Conservation (phyloP, 75 land plant species). For the Adiantum capillusveneris region DNA sequence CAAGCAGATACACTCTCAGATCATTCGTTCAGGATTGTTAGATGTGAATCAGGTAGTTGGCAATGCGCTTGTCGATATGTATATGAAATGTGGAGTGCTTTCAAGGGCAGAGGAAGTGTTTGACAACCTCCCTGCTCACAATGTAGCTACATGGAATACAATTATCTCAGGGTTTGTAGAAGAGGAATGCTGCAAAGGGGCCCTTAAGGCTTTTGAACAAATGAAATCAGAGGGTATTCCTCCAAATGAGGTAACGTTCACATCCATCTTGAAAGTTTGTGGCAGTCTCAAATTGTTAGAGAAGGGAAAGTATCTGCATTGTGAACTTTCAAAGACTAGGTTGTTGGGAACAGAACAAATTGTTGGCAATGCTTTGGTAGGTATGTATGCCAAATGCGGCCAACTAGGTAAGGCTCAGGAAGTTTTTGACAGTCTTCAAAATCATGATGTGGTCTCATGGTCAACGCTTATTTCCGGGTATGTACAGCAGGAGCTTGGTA, state of each 20-base stretch:
- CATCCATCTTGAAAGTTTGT: slow-evolving; percentile 1
- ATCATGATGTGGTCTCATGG: slow-evolving; percentile 55
- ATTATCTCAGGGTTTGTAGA: slow-evolving; percentile 26
- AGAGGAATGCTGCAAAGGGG: slow-evolving; percentile 13
- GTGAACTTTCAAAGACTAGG: neutral
- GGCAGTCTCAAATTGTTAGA: neutral
- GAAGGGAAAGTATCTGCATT: slow-evolving; percentile 10
- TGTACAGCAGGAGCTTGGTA: slow-evolving; percentile 19
- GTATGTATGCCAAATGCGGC: slow-evolving; percentile 46
- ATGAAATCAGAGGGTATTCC: slow-evolving; percentile 20
- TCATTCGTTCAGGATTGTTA: neutral
- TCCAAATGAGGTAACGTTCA: slow-evolving; percentile 27
- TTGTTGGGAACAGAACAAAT: neutral
- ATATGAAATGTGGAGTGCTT: slow-evolving; percentile 22
- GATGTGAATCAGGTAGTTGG: neutral
- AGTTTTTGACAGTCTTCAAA: slow-evolving; percentile 46
- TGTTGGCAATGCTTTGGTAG: slow-evolving; percentile 47
- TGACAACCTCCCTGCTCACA: neutral
- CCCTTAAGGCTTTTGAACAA: slow-evolving; percentile 8
- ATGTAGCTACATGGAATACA: slow-evolving; percentile 18
- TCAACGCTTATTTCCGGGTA: slow-evolving; percentile 44
- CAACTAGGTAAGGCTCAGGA: slow-evolving; percentile 21
- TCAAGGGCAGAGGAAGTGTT: slow-evolving; percentile 15
- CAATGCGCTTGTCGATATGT: slow-evolving; percentile 29
- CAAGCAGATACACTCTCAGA: no score